A percentile compares a stretch with the other conserved stretches of the same genome.
Evolutionary conservation across 345 rosid species (phyloP).

Genomic region (Eucalyptus curtisii): DNA sequence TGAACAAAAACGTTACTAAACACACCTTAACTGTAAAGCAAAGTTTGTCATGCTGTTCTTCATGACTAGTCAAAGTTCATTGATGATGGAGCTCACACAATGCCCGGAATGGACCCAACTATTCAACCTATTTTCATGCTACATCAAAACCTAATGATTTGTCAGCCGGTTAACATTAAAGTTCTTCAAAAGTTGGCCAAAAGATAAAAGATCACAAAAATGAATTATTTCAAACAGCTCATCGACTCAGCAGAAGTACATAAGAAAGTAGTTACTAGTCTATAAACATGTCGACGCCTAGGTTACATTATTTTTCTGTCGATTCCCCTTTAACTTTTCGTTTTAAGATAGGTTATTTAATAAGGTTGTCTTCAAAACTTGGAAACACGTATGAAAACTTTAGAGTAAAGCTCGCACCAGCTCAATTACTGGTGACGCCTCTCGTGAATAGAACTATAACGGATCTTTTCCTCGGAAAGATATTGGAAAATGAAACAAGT

Average conservation of each 20-base stretch:
- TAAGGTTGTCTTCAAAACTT: background rate
- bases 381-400: background rate
- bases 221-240: background rate
- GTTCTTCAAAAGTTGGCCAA: background rate
- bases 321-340: background rate
- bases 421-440: background rate
- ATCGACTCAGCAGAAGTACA: background rate
- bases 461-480: background rate
- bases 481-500: background rate
- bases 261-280: background rate
- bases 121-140: background rate
- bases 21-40: background rate
- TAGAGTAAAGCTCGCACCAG: background rate
- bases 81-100: background rate
- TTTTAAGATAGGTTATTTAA: background rate
- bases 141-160: background rate
- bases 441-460: background rate
- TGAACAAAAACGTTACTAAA: too few relatives aligned
- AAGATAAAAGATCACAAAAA: background rate
- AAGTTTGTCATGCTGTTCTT: background rate
- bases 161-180: background rate
- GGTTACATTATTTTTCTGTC: background rate
- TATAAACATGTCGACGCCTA: background rate
- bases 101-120: background rate
- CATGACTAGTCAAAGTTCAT: background rate